A percentile compares a stretch with the other conserved stretches of the same genome.
Conservation (phyloP, 306 rosid species). For the Gillenia trifoliata region DNA sequence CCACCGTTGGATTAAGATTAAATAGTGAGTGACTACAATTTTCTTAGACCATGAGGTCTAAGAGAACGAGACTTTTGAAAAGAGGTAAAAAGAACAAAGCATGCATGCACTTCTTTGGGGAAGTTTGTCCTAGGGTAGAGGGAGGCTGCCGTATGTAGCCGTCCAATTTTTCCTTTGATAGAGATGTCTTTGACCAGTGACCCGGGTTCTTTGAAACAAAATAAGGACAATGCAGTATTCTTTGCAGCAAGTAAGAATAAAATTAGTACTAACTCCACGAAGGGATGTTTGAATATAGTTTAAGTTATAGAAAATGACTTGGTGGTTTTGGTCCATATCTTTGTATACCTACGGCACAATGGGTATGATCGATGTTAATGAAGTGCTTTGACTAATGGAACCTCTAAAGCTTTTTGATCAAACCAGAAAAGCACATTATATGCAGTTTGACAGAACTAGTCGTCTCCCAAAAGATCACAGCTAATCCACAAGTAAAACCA, state of each 20-base stretch:
- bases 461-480: neutral
- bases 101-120: too few species aligned
- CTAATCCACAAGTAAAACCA: neutral
- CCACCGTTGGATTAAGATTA: too few species aligned
- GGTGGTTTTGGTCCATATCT: neutral
- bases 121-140: too few species aligned
- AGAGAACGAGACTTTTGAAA: too few species aligned
- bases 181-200: neutral
- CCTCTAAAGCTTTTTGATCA: neutral
- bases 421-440: neutral
- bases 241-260: neutral
- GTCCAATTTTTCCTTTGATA: neutral
- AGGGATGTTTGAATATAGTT: neutral
- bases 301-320: neutral
- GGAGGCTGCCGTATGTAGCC: too few species aligned
- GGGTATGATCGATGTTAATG: neutral
- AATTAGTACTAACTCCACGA: neutral
- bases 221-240: constrained; percentile 52
- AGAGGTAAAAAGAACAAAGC: too few species aligned
- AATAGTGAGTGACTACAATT: too few species aligned
- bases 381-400: constrained; percentile 5
- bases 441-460: neutral
- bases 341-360: neutral
- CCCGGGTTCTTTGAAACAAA: neutral
- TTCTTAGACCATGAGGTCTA: too few species aligned